Evolutionary conservation across 2,329 filamentous ascomycete genomes (phyloP).

Genomic region (Fusarium sp.): DNA sequence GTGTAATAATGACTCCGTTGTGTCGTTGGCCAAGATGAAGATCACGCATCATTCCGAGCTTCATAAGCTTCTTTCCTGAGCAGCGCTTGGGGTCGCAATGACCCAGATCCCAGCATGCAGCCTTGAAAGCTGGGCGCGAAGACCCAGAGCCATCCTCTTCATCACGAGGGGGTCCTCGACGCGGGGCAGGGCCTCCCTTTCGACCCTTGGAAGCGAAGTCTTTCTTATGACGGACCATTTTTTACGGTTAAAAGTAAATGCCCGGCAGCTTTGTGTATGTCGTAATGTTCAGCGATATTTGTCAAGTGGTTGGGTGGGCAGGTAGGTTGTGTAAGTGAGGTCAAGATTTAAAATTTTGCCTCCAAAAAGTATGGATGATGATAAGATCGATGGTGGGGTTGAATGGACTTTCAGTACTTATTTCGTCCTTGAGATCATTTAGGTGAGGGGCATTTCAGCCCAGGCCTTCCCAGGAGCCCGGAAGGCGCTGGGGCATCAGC

Average conservation of each 20-base stretch:
- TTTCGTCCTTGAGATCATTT: background rate
- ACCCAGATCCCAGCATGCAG: slow-evolving; percentile 96
- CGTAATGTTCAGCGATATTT: background rate
- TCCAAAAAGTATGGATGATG: slow-evolving; percentile 21
- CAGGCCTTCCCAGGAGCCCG: background rate
- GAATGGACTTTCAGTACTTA: background rate
- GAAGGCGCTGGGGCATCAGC: slow-evolving; percentile 8
- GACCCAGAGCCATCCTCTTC: slow-evolving; percentile 50
- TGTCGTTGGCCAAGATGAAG: slow-evolving; percentile 92
- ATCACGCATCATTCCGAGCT: slow-evolving; percentile 91
- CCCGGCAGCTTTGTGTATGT: background rate
- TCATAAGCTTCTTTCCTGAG: slow-evolving; percentile 94
- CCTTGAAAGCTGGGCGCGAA: slow-evolving; percentile 76
- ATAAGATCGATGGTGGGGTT: slow-evolving; percentile 34
- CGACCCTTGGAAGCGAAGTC: slow-evolving; percentile 80
- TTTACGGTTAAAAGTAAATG: background rate
- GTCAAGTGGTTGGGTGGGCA: background rate
- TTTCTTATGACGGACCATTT: slow-evolving; percentile 97
- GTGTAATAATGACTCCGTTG: slow-evolving; percentile 91
- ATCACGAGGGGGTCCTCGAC: slow-evolving; percentile 58
- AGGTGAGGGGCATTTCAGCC: slow-evolving; percentile 26
- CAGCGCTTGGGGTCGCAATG: slow-evolving; percentile 98
- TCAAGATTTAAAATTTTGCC: slow-evolving; percentile 17
- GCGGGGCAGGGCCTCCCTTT: slow-evolving; percentile 69
- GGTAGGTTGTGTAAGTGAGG: background rate